phyloP scores from a whole-genome alignment of 768 basidiomycete species.

The Kwoniella europaea region DNA sequence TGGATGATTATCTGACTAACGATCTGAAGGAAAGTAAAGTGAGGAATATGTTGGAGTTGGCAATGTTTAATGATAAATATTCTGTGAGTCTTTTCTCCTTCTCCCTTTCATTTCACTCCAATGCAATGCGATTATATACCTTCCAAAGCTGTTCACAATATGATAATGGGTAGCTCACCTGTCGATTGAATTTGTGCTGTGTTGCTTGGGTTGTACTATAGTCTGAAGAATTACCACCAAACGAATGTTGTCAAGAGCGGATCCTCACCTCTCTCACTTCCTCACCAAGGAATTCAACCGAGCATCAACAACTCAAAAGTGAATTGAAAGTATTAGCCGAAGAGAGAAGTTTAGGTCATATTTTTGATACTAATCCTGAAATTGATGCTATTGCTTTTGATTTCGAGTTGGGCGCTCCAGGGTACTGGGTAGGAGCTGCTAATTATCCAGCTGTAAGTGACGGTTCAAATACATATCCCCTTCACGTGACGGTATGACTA shows the following conservation, averaged over 20 bases:
- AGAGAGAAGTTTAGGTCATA: constrained; percentile 33
- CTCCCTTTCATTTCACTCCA: neutral
- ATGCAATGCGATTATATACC: too few species aligned
- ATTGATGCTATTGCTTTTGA: constrained; percentile 47
- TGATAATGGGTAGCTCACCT: too few species aligned
- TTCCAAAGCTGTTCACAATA: too few species aligned
- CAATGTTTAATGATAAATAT: constrained; percentile 46
- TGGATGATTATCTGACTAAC: constrained; percentile 34
- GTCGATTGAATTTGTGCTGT: too few species aligned
- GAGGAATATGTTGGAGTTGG: constrained; percentile 34
- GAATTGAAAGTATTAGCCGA: constrained; percentile 25
- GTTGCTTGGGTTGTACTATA: neutral
- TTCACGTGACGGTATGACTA: neutral
- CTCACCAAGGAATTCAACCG: constrained; percentile 24
- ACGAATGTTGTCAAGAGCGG: constrained; percentile 49
- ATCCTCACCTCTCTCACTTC: constrained; percentile 21
- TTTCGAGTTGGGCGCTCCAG: constrained; percentile 32
- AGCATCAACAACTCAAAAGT: constrained; percentile 28
- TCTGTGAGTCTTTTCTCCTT: constrained; percentile 3
- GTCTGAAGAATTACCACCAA: constrained; percentile 40
- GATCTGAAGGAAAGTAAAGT: constrained; percentile 21
- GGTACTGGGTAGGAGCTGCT: constrained; percentile 29
- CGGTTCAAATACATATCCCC: neutral
- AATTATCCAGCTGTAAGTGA: constrained; percentile 41
- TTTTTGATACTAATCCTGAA: constrained; percentile 33